These are phyloP conservation scores for Mucor circinelloides DNA, from an alignment of 371 early-diverging fungal species.

Conservation along the genomic window DNA sequence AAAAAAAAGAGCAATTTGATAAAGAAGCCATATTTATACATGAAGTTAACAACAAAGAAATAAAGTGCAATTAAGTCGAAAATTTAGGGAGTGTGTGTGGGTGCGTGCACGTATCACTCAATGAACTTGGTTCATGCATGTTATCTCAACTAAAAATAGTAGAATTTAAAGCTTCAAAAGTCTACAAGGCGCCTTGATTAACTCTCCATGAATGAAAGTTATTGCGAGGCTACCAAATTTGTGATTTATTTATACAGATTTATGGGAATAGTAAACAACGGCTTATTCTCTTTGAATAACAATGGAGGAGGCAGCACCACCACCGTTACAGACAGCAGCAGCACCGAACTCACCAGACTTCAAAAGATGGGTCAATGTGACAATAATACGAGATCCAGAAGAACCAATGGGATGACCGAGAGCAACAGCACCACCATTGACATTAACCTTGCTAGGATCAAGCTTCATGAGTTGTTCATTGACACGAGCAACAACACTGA, in stretches of 20 bases:
- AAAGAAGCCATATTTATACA: neutral
- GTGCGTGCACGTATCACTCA: neutral
- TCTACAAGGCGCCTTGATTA: neutral
- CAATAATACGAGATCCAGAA: conserved; percentile 89
- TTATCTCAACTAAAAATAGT: neutral
- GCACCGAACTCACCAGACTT: conserved; percentile 80
- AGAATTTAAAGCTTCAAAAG: neutral
- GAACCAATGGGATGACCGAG: conserved; percentile 95
- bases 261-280: neutral
- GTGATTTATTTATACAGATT: neutral
- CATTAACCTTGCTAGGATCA: conserved; percentile 77
- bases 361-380: conserved; percentile 82
- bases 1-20: neutral
- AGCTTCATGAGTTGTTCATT: conserved; percentile 80
- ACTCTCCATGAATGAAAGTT: neutral
- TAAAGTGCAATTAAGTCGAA: neutral
- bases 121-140: neutral
- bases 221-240: neutral
- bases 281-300: conserved; percentile 73
- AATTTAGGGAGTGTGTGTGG: neutral
- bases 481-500: conserved; percentile 87
- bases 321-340: conserved; percentile 93
- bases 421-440: conserved; percentile 91
- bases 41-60: neutral
- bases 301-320: conserved; percentile 88